Base-by-base conservation (phyloP, 805 yeast genomes). In the Hanseniaspora osmophila region DNA sequence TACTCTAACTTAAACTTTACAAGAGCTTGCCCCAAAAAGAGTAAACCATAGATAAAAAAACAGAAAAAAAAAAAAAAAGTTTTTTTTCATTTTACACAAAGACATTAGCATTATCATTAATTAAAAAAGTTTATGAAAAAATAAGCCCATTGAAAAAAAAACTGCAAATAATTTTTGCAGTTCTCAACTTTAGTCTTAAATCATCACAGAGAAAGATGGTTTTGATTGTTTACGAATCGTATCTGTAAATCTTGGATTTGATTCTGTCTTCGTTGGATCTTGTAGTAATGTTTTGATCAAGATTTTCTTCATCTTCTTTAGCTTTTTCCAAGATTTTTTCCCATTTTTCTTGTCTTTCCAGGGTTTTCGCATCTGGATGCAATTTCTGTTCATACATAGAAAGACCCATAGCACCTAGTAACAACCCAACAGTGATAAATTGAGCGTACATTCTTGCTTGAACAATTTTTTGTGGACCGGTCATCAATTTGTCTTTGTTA, bases 381-480 rank as follows among this genome's bases (percentile, higher is more conserved):
- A 74, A 61, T 52, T 76, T 72, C 51, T 74, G 77, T 53, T 81
- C 86, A 51, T 76, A 79, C 63, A 78, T 71, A 40, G 79, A 69
- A 52, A 80, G 64, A 44, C 78, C 77, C 56, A 85, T 72, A 0
- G 92, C 76, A 18, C 78, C 86, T 45, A 84, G 62, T 51, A 84
- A 65, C 49, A 84, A 65, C 10, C 73, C 73, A 45, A 85, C 87
- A 1, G 94, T 82, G 45, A 83, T 64, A 51, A 81, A 84, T 63
- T 85, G 94, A 10, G 94, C 94, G 59, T 84, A 84, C 83, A 84
- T 84, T 74, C 94, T 78, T 30, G 94, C 94, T 59, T 81, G 88
- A 32, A 82, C 92, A 42, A 83, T 75, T 61, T 83, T 85, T 65
- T 85, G 94, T 5, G 92, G 65, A 51, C 70, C 73, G 45, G 84